A percentile compares a stretch with the other conserved stretches of the same genome.
phyloP scores from a whole-genome alignment of 164 flowering plant genomes.

The Santalum album region DNA sequence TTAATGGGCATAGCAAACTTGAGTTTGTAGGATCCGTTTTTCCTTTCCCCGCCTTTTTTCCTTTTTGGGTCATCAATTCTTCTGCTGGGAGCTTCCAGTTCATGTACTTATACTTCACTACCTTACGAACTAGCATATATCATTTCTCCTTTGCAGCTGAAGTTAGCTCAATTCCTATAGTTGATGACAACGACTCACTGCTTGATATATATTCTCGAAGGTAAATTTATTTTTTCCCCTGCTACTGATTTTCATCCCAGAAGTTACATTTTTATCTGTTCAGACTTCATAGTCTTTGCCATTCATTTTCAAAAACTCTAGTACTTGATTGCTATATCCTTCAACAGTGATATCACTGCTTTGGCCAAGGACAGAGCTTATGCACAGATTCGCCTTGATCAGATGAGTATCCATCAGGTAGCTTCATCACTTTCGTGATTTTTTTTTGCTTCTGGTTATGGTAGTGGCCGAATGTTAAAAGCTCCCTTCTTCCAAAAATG shows the following conservation, averaged over 20 bases:
- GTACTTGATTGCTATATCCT: constrained; percentile 8
- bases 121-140: no score
- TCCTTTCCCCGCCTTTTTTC: no score
- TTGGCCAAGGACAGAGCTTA: constrained; percentile 62
- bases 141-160: not conserved
- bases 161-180: not conserved
- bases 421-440: not conserved
- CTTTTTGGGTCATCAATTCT: no score
- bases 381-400: constrained; percentile 51
- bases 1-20: no score
- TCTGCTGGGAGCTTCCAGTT: no score
- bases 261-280: not conserved
- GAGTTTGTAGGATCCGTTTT: no score
- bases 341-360: constrained; percentile 56
- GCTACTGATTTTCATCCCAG: no score
- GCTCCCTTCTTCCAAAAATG: constrained; percentile 6
- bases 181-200: not conserved
- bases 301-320: not conserved
- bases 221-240: not conserved
- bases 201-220: constrained; percentile 3
- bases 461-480: not conserved
- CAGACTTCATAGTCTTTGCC: not conserved
- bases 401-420: constrained; percentile 63
- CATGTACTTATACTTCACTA: no score
- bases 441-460: not conserved